Conservation (phyloP, 768 basidiomycete genomes). For the Xerocomellus amylosporus region DNA sequence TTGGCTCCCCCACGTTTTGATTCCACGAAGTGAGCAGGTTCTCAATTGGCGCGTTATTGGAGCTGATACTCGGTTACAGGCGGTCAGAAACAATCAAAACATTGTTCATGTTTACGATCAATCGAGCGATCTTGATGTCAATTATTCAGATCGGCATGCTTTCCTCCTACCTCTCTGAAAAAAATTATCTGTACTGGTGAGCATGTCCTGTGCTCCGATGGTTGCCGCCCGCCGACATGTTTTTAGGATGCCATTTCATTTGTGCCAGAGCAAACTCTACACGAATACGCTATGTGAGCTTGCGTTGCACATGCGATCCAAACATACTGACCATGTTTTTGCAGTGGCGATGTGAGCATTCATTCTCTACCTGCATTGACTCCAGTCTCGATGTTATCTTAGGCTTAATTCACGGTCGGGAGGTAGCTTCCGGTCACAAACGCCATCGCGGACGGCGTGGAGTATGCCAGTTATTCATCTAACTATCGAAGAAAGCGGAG, state of each 20-base stretch:
- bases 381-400: not conserved
- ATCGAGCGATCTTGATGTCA: conserved; percentile 20
- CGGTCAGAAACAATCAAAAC: conserved; percentile 11
- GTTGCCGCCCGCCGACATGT: not conserved
- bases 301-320: not conserved
- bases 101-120: conserved; percentile 18
- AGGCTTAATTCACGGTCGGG: conserved; percentile 17
- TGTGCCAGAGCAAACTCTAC: conserved; percentile 25
- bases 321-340: not conserved
- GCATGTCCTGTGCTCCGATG: not conserved
- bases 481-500: not conserved
- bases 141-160: conserved; percentile 19
- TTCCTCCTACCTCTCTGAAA: conserved; percentile 11
- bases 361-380: not conserved
- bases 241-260: conserved; percentile 21
- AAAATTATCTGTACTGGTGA: conserved; percentile 18
- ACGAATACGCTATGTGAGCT: conserved; percentile 21
- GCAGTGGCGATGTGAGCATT: conserved; percentile 17
- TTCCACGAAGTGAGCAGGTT: conserved; percentile 4
- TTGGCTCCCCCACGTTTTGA: conserved; percentile 5
- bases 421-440: not conserved
- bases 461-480: conserved; percentile 9
- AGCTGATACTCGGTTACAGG: not conserved
- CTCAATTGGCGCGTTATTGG: not conserved
- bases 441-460: not conserved